These are phyloP conservation scores for Cicer chorassanicum DNA, from an alignment of 306 rosid species.

Conservation along the genomic window DNA sequence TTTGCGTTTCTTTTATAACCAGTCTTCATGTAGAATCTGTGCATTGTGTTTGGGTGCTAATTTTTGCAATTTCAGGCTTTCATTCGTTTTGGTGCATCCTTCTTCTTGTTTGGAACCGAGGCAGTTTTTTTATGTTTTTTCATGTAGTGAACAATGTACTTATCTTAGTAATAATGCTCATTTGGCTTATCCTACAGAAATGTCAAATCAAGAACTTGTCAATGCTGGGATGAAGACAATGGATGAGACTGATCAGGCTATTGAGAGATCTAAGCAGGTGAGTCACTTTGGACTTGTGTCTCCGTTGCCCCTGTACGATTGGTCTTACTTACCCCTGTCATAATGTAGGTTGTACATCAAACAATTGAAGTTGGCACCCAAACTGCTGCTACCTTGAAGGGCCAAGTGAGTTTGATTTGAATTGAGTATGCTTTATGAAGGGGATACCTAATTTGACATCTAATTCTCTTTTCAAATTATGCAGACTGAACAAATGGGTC, in stretches of 20 bases:
- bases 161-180: conserved; percentile 39
- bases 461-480: conserved; percentile 36
- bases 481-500: conserved; percentile 99
- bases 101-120: conserved; percentile 28
- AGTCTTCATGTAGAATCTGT: conserved; percentile 16
- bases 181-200: conserved; percentile 61
- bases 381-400: conserved; percentile 87
- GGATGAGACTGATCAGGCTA: conserved; percentile 98
- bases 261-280: conserved; percentile 89
- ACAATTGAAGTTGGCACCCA: conserved; percentile 96
- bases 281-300: conserved; percentile 32
- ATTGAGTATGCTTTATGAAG: conserved; percentile 16
- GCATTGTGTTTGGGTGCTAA: conserved; percentile 26
- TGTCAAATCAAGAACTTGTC: conserved; percentile 96
- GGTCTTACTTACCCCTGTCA: conserved; percentile 42
- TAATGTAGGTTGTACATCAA: conserved; percentile 80
- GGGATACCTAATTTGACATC: conserved; percentile 45
- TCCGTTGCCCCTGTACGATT: conserved; percentile 30
- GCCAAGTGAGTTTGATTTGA: conserved; percentile 74
- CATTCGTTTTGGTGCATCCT: conserved; percentile 37
- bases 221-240: conserved; percentile 80
- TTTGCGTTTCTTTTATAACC: conserved; percentile 21
- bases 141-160: conserved; percentile 10
- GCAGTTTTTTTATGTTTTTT: conserved; percentile 22
- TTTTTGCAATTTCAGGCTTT: conserved; percentile 23